Base-by-base conservation (phyloP, 345 rosid species). In the Hypericum androsaemum region DNA sequence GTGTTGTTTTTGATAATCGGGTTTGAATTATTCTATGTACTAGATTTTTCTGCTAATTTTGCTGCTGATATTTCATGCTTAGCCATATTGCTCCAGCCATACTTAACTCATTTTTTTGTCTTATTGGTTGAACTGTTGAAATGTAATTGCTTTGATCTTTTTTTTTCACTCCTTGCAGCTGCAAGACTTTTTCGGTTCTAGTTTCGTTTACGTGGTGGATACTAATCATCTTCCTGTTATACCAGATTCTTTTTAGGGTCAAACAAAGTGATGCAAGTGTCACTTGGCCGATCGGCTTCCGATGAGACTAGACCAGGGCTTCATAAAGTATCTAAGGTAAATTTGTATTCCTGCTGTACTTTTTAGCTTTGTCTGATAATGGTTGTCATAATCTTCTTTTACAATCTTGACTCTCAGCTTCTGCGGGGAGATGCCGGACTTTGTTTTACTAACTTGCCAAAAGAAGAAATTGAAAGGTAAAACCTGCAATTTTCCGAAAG, bases 181-280 rank as follows among this genome's bases (percentile, higher is more conserved):
- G n/a, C 32, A 22, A 22, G 32, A 22, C 4, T 44, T 14, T 44
- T 10, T 12, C 14, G 48, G 8, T 12, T 17, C 12, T 12, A n/a
- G 48, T 10, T 0, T 14, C 16, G 5, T 14, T 44, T 44, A 13
- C 16, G 12, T 44, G 16, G 16, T 12, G 48, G n/a, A 12, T 50
- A 10, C 10, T 56, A 22, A 7, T 37, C 3, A 42, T 14, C 10
- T 52, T 6, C 11, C 53, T 12, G 16, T 38, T 41, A 41, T 47
- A 39, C 56, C 56, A 92, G 98, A 67, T 92, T 88, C 65, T 88
- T 88, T 61, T 88, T 92, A 8, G 99, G 97, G 11, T 88, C 97
- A 15, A 92, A 92, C 68, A 88, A 88, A 74, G 99, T 88, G 17
- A 92, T 88, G 97, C 97, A 88, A 60, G 90, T 88, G 56, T 81